These are phyloP conservation scores for Quercus tomentella DNA, from an alignment of 331 rosid genomes.

Conservation along the genomic window DNA sequence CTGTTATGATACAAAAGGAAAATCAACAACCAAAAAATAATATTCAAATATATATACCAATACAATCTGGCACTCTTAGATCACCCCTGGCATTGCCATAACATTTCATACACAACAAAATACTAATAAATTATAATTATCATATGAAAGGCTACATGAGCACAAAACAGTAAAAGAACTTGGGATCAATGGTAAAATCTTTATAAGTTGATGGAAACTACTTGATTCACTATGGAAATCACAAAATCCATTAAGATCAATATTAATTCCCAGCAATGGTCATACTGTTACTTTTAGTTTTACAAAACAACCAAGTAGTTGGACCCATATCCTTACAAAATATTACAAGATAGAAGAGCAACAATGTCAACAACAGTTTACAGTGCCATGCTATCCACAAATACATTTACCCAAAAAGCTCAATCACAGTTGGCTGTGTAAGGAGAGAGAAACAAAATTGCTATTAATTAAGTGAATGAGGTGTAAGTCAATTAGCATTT, in stretches of 20 bases:
- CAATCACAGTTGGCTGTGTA: too few relatives aligned
- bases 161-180: not conserved
- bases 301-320: too few relatives aligned
- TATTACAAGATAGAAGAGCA: too few relatives aligned
- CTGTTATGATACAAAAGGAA: slow-evolving; percentile 13
- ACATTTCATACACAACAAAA: not conserved
- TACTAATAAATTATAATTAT: too few relatives aligned
- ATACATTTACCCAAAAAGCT: too few relatives aligned
- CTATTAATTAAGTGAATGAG: too few relatives aligned
- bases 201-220: not conserved
- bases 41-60: not conserved
- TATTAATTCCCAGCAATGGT: not conserved
- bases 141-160: not conserved
- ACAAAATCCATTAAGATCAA: not conserved
- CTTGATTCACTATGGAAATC: not conserved
- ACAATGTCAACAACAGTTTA: too few relatives aligned
- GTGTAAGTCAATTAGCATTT: too few relatives aligned
- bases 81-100: not conserved
- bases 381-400: too few relatives aligned
- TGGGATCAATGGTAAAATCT: not conserved
- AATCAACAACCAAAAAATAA: not conserved
- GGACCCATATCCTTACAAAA: too few relatives aligned
- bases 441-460: too few relatives aligned
- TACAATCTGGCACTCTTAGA: not conserved
- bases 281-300: too few relatives aligned